A percentile compares a stretch with the other conserved stretches of the same genome.
Conservation (phyloP, 805 yeast species). For the Saturnispora zaruensis region DNA sequence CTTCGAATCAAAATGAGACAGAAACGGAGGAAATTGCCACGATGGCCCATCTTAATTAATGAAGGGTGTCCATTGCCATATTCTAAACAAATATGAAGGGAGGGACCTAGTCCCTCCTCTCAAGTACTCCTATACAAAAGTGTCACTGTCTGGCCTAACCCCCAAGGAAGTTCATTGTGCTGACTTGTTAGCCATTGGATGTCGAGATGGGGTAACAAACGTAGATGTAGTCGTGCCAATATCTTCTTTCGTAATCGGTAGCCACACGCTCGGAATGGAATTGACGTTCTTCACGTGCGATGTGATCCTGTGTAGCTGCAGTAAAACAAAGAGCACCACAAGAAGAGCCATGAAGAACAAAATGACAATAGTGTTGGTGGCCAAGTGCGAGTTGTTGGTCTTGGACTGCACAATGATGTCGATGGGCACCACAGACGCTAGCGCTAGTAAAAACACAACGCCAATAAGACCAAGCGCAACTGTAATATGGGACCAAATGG, state of each 20-base stretch:
- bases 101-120: conserved; percentile 23
- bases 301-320: conserved; percentile 53
- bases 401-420: conserved; percentile 63
- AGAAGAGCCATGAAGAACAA: conserved; percentile 61
- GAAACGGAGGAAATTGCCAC: conserved; percentile 56
- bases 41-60: conserved; percentile 52
- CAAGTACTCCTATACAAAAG: conserved; percentile 43
- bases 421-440: conserved; percentile 65
- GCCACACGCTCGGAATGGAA: conserved; percentile 72
- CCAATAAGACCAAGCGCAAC: neutral
- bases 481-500: neutral
- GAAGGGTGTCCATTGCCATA: conserved; percentile 63
- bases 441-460: conserved; percentile 39
- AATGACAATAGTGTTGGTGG: conserved; percentile 73
- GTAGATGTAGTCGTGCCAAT: conserved; percentile 30
- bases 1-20: conserved; percentile 48
- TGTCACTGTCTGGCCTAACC: conserved; percentile 24
- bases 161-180: conserved; percentile 56
- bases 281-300: conserved; percentile 49
- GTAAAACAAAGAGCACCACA: conserved; percentile 38
- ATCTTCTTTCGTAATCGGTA: conserved; percentile 58
- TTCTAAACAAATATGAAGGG: conserved; percentile 14
- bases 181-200: conserved; percentile 47
- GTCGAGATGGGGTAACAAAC: conserved; percentile 41
- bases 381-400: conserved; percentile 43